phyloP scores from a whole-genome alignment of 2,329 filamentous ascomycete genomes.

The Sarocladiaceae sp. region DNA sequence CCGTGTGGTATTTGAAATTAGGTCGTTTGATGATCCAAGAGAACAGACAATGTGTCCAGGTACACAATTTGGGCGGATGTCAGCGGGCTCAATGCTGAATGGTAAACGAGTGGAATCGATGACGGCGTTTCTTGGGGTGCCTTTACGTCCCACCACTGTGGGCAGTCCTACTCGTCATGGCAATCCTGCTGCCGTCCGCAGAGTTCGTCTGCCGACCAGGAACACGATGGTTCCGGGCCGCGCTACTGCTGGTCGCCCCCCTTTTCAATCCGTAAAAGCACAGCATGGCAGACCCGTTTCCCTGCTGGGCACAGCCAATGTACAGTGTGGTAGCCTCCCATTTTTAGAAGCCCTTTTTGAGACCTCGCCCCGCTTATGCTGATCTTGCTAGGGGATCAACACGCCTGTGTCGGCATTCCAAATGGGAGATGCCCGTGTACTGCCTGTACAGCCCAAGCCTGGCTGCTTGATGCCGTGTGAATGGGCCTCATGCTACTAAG shows the following conservation, averaged over 20 bases:
- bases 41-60: not conserved
- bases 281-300: not conserved
- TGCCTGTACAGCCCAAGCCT: no score
- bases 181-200: not conserved
- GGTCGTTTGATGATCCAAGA: not conserved
- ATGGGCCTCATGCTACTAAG: no score
- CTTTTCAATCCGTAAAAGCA: not conserved
- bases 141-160: not conserved
- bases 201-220: not conserved
- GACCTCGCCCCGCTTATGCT: constrained; percentile 2
- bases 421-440: no score
- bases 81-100: not conserved
- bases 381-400: not conserved
- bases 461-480: no score
- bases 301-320: not conserved
- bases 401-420: no score
- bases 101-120: not conserved
- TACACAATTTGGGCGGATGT: no score
- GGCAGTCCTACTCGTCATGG: not conserved
- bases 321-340: not conserved
- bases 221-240: not conserved
- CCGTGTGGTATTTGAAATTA: not conserved
- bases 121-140: not conserved
- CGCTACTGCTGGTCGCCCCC: constrained; percentile 3
- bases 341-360: constrained; percentile 5